A percentile compares a stretch with the other conserved stretches of the same genome.
These are phyloP conservation scores for Xylariales sp. DNA, from an alignment of 2,329 filamentous ascomycete species.

Conservation along the genomic window DNA sequence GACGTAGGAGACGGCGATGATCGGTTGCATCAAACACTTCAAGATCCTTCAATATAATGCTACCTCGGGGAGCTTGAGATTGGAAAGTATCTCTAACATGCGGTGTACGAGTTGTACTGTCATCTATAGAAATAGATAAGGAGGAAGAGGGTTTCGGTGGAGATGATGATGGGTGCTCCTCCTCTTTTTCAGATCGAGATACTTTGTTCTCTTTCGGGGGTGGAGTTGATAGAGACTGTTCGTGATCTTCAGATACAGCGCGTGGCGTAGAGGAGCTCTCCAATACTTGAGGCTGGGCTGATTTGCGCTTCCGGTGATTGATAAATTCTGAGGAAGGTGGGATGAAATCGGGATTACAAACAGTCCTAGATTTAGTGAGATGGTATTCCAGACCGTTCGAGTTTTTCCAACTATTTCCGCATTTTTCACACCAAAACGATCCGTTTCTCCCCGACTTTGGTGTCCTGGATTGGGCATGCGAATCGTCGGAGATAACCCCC, in stretches of 20 bases:
- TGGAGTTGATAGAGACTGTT: conserved; percentile 9
- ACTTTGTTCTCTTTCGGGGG: conserved; percentile 32
- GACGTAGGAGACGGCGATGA: conserved; percentile 25
- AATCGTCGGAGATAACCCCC: conserved; percentile 20
- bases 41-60: conserved; percentile 43
- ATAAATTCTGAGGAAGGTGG: conserved; percentile 43
- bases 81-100: background rate
- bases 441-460: conserved; percentile 30
- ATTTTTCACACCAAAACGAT: conserved; percentile 63
- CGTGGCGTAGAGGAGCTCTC: conserved; percentile 12
- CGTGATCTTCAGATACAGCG: conserved; percentile 13
- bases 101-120: background rate
- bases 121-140: background rate
- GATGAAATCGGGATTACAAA: conserved; percentile 63
- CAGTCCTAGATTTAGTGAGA: conserved; percentile 63
- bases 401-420: conserved; percentile 68
- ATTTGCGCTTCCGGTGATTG: conserved; percentile 35
- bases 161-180: background rate
- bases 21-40: conserved; percentile 43
- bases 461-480: background rate
- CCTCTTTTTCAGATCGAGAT: conserved; percentile 23
- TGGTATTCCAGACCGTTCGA: conserved; percentile 69
- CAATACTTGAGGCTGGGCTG: conserved; percentile 20
- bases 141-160: conserved; percentile 3
- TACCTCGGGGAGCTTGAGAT: conserved; percentile 22